Percentiles rank a stretch among this genome's conserved stretches.
Conservation (phyloP, 176 grass and related monocot species). For the Eragrostis nindensis region DNA sequence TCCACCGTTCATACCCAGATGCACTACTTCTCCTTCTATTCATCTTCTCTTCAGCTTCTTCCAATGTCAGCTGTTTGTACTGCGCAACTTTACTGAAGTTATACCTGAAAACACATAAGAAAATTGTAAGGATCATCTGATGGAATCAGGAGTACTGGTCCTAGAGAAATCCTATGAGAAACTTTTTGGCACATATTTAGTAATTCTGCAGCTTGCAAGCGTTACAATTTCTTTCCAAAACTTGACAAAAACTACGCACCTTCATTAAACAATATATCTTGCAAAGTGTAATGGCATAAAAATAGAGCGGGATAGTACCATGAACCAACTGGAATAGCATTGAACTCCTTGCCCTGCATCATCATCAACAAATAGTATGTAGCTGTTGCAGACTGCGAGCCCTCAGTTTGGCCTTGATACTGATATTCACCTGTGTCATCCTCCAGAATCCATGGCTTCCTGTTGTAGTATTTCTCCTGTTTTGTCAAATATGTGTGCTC, state of each 20-base stretch:
- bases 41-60: constrained; percentile 97
- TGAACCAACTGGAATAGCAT: constrained; percentile 70
- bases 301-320: constrained; percentile 59
- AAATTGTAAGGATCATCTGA: constrained; percentile 24
- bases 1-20: constrained; percentile 83
- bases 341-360: constrained; percentile 58
- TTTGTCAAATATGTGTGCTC: constrained; percentile 26
- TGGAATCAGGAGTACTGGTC: not conserved
- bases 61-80: constrained; percentile 87
- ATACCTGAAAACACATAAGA: constrained; percentile 52
- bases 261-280: not conserved
- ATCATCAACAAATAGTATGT: constrained; percentile 76
- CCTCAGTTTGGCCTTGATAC: constrained; percentile 75
- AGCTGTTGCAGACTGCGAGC: constrained; percentile 57
- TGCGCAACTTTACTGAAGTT: constrained; percentile 87
- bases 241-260: too few species aligned
- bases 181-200: not conserved
- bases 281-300: constrained; percentile 20
- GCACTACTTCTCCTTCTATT: constrained; percentile 67
- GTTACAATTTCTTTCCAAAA: not conserved
- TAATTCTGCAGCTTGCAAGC: constrained; percentile 1
- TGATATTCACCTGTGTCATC: constrained; percentile 77
- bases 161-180: not conserved
- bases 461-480: constrained; percentile 73
- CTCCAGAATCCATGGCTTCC: constrained; percentile 85